Percentiles rank a stretch among this genome's conserved stretches.
Conservation (phyloP, 371 early-diverging fungal genomes). For the Mucor piriformis region DNA sequence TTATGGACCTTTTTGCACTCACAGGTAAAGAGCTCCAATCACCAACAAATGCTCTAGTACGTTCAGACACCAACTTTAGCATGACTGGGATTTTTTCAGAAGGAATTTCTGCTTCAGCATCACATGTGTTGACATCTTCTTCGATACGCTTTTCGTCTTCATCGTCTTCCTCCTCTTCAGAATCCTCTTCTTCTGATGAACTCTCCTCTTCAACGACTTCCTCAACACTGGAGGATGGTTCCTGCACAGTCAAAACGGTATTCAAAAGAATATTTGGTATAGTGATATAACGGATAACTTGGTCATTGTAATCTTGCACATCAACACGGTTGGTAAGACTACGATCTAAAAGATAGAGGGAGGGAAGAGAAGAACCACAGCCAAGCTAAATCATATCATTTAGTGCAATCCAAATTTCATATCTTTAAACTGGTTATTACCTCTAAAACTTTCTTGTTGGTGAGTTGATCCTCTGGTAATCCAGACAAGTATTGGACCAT, state of each 20-base stretch:
- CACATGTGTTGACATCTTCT: conserved; percentile 48
- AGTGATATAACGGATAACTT: conserved; percentile 85
- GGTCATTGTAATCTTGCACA: conserved; percentile 91
- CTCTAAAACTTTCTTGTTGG: conserved; percentile 66
- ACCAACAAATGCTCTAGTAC: conserved; percentile 68
- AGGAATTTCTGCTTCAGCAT: conserved; percentile 54
- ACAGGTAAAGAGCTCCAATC: conserved; percentile 70
- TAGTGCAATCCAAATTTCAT: too few species aligned
- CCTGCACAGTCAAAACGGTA: conserved; percentile 50
- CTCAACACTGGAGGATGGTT: conserved; percentile 12
- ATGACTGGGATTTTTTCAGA: conserved; percentile 42
- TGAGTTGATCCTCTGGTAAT: conserved; percentile 40
- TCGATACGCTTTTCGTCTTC: conserved; percentile 52
- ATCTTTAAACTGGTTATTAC: too few species aligned
- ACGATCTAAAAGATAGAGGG: conserved; percentile 69
- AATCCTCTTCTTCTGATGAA: conserved; percentile 39
- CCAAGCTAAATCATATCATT: too few species aligned
- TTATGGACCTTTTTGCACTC: conserved; percentile 4
- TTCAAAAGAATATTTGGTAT: conserved; percentile 90
- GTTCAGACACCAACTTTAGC: conserved; percentile 38
- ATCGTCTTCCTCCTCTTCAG: conserved; percentile 61
- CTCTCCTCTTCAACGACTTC: conserved; percentile 32
- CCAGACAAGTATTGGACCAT: conserved; percentile 70
- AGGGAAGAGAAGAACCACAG: conserved; percentile 90
- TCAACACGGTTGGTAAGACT: conserved; percentile 65